Conservation (phyloP, 2,329 filamentous ascomycete genomes). For the Hypoxylon sp. region DNA sequence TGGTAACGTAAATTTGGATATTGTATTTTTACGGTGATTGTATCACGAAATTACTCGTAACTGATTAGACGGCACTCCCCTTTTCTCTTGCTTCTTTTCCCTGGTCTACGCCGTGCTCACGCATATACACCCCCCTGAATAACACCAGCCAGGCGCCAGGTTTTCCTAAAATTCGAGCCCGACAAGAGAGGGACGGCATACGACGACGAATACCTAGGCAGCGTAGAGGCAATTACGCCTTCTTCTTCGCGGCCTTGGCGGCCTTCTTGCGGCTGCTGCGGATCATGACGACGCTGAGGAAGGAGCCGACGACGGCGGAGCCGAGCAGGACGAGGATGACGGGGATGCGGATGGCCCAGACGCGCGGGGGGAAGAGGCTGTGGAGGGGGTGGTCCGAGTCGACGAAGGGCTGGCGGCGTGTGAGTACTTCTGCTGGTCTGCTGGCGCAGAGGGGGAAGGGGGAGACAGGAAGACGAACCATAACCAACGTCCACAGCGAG, state of each 20-base stretch:
- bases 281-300: conserved; percentile 98
- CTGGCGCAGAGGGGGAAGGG: conserved; percentile 9
- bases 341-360: conserved; percentile 98
- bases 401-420: conserved; percentile 82
- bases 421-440: conserved; percentile 12
- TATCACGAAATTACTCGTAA: background rate
- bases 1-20: conserved; percentile 2
- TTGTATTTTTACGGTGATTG: background rate
- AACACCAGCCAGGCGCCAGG: background rate
- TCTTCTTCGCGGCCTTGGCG: conserved; percentile 88
- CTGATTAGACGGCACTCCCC: background rate
- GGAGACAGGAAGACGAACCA: conserved; percentile 70
- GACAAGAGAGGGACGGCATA: too few species aligned
- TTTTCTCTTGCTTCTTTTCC: background rate
- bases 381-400: conserved; percentile 93
- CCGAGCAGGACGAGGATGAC: conserved; percentile 94
- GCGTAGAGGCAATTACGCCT: conserved; percentile 63
- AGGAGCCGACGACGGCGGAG: conserved; percentile 92
- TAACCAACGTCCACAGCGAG: conserved; percentile 95
- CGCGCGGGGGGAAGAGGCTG: conserved; percentile 92
- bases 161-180: background rate
- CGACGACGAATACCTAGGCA: background rate
- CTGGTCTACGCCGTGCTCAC: background rate
- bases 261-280: conserved; percentile 98
- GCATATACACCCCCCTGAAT: background rate